A percentile compares a stretch with the other conserved stretches of the same genome.
phyloP scores from a whole-genome alignment of 352 stramenopile species.

The Pythium dissotocum region DNA sequence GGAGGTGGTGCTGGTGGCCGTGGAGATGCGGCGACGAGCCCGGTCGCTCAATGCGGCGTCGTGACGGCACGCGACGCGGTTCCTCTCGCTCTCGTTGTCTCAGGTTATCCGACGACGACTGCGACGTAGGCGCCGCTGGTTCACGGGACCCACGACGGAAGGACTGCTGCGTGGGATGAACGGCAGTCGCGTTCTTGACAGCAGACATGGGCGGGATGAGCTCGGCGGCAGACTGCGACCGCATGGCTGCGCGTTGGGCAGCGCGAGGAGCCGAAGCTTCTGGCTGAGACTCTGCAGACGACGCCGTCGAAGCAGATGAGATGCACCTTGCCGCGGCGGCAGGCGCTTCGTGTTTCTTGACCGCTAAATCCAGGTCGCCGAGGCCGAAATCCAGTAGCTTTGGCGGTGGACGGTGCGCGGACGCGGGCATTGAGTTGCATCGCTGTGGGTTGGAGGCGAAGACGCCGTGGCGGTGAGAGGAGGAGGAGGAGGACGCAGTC shows the following conservation, averaged over 20 bases:
- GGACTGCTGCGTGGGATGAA: too few relatives aligned
- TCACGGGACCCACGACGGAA: too few relatives aligned
- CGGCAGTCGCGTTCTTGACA: neutral
- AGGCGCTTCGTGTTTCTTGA: slow-evolving; percentile 6
- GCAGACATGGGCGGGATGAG: too few relatives aligned
- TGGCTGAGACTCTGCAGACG: neutral
- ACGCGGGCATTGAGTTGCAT: slow-evolving; percentile 11
- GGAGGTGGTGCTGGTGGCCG: neutral
- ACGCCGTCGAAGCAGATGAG: neutral
- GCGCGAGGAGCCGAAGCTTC: too few relatives aligned
- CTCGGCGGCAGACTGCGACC: too few relatives aligned
- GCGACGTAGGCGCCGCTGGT: neutral
- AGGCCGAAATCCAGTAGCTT: slow-evolving; percentile 23
- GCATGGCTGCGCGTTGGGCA: too few relatives aligned
- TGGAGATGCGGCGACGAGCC: neutral
- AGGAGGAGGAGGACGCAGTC: neutral
- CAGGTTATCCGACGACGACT: slow-evolving; percentile 1
- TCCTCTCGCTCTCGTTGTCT: neutral
- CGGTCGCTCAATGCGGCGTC: slow-evolving; percentile 11
- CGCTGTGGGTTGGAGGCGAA: slow-evolving; percentile 9
- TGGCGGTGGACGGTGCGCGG: neutral
- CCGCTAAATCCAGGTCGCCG: slow-evolving; percentile 7
- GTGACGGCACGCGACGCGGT: slow-evolving; percentile 1
- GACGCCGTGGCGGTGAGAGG: neutral
- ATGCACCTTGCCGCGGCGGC: neutral